Evolutionary conservation across 495 filamentous ascomycete genomes (phyloP), one percentile per base, ranked within the genome.

Genomic region (Aspergillus nanangensis): DNA sequence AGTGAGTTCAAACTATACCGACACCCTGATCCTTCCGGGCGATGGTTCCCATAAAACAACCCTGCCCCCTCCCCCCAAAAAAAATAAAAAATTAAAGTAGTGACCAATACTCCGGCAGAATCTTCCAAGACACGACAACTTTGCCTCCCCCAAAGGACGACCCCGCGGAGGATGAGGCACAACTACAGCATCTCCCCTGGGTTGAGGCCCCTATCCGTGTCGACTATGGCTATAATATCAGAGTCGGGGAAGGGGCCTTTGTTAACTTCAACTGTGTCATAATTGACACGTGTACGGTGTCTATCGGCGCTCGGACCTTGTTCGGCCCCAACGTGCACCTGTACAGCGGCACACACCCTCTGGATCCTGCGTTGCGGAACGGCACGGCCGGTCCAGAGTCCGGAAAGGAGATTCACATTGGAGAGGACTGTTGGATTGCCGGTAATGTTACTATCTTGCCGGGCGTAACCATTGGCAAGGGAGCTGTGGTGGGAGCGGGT

Each of bases 391-490:
- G 89, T 0, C 86, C 90, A 0, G 90, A 95, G 65, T 54, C 66
- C 19, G 90, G 90, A 1, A 80, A 76, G 44, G 83, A 86, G 14
- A 86, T 96, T 51, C 74, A 67, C 11, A 81, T 95, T 46, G 88
- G 83, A 0, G 87, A 94, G 54, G 91, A 95, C 61, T 93, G 88
- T 52, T 96, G 91, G 90, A 61, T 96, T 20, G 88, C 86, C 0
- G 90, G 90, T 0, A 84, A 84, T 59, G 88, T 86, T 8, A 77
- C 75, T 31, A 71, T 96, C 5, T 61, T 87, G 14, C 81, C 87
- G 0, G 91, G 91, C 0, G 87, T 96, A 19, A 91, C 72, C 5
- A 83, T 95, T 48, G 90, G 91, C 0, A 84, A 77, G 51, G 85
- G 89, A 1, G 78, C 77, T 14, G 83, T 83, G 0, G 74, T 95